Percentiles rank a stretch among this genome's conserved stretches.
Conservation (phyloP, 768 basidiomycete genomes). For the Boletus rubescentipes region DNA sequence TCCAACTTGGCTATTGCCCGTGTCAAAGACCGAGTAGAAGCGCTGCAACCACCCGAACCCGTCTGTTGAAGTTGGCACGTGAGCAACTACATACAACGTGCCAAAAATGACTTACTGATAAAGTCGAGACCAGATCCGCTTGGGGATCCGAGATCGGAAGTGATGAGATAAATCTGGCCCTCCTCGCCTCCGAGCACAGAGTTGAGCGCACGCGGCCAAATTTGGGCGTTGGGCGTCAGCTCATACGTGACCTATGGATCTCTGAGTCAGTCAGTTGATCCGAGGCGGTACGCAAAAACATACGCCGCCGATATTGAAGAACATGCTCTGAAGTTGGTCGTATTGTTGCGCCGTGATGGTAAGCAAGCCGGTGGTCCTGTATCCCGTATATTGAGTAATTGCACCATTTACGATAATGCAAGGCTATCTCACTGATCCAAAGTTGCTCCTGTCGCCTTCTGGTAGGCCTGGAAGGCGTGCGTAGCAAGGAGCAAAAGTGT, state of each 20-base stretch:
- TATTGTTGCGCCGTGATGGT: constrained; percentile 51
- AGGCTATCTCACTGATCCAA: constrained; percentile 43
- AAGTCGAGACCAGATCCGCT: constrained; percentile 64
- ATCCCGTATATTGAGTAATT: not conserved
- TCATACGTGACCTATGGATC: constrained; percentile 45
- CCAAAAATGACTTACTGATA: constrained; percentile 43
- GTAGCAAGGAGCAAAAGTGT: constrained; percentile 56
- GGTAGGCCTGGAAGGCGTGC: constrained; percentile 57
- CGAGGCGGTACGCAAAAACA: not conserved
- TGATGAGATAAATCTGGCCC: constrained; percentile 53
- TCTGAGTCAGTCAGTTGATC: not conserved
- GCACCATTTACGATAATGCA: not conserved
- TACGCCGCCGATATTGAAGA: constrained; percentile 51
- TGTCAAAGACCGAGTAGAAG: constrained; percentile 57
- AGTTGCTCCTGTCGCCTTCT: constrained; percentile 50
- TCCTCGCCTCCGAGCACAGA: constrained; percentile 52
- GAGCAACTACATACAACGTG: not conserved
- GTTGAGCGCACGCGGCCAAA: constrained; percentile 66
- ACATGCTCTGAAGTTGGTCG: constrained; percentile 46
- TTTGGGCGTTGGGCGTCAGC: constrained; percentile 63
- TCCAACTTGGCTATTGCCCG: constrained; percentile 25
- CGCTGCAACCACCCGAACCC: constrained; percentile 60
- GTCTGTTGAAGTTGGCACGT: constrained; percentile 33
- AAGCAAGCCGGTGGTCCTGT: constrained; percentile 54
- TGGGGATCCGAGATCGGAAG: constrained; percentile 48